Percentiles rank a stretch among this genome's conserved stretches.
Evolutionary conservation across 176 grass and related monocot genomes (phyloP).

Genomic region (Carex myosuroides): DNA sequence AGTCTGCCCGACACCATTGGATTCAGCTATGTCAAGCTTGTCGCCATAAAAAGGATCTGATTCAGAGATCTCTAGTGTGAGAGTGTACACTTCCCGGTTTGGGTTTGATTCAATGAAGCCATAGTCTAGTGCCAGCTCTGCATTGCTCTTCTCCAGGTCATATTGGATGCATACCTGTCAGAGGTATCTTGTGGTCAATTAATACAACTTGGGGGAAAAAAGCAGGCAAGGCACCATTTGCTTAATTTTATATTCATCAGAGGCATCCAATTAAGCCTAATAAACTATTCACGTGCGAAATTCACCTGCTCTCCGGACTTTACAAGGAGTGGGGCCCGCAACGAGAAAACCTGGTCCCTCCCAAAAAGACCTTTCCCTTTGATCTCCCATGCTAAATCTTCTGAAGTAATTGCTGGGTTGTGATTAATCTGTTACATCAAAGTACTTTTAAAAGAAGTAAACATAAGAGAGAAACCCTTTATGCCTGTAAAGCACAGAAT

Average conservation of each 20-base stretch:
- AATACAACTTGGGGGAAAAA: not conserved
- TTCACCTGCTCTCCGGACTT: conserved; percentile 76
- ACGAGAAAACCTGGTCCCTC: conserved; percentile 61
- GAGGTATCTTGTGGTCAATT: not conserved
- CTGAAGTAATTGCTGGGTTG: conserved; percentile 38
- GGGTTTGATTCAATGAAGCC: conserved; percentile 67
- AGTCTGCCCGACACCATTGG: conserved; percentile 65
- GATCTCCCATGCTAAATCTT: conserved; percentile 81
- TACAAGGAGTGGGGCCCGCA: conserved; percentile 48
- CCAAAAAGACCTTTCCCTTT: conserved; percentile 84
- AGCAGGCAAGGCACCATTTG: not conserved
- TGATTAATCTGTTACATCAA: conserved; percentile 75
- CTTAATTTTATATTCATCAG: not conserved
- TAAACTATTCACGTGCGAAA: conserved; percentile 4
- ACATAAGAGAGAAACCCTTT: not conserved
- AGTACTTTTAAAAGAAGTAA: conserved; percentile 5
- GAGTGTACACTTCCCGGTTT: conserved; percentile 58
- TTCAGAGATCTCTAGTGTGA: conserved; percentile 80
- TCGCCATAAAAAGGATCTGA: conserved; percentile 89
- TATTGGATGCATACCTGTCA: conserved; percentile 83
- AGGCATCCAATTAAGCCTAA: not conserved
- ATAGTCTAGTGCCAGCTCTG: conserved; percentile 81
- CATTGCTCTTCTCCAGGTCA: conserved; percentile 80
- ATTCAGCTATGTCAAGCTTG: conserved; percentile 85
- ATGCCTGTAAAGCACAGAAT: not conserved